phyloP scores from a whole-genome alignment of 2,329 filamentous ascomycete genomes.

The Diaporthe vaccinii region DNA sequence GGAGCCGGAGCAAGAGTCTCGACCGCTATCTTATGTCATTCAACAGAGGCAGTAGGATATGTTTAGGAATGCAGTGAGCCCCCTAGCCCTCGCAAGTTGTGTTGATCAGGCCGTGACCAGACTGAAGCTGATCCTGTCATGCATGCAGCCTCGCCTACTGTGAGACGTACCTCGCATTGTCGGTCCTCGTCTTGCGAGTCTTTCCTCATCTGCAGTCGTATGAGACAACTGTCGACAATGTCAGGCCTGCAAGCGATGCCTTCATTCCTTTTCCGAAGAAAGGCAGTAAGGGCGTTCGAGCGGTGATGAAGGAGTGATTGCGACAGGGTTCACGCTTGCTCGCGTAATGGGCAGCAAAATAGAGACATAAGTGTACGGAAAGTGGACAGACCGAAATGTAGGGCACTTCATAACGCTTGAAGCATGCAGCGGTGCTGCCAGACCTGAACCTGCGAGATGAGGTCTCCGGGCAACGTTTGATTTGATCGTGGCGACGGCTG shows the following conservation, averaged over 20 bases:
- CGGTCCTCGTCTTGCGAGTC: background rate
- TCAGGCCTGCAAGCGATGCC: conserved; percentile 37
- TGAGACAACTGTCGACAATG: conserved; percentile 23
- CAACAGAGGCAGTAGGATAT: conserved; percentile 44
- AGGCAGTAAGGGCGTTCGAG: conserved; percentile 30
- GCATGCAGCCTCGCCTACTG: conserved; percentile 25
- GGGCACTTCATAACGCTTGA: too few species aligned
- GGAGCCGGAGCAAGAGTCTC: background rate
- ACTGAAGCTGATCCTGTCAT: background rate
- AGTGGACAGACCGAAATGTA: too few species aligned
- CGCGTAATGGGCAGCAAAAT: too few species aligned
- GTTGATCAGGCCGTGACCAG: background rate
- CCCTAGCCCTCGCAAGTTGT: too few species aligned
- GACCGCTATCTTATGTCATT: background rate
- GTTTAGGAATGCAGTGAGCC: conserved; percentile 46
- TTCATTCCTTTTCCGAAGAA: conserved; percentile 43
- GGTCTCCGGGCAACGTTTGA: too few species aligned
- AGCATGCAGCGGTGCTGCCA: too few species aligned
- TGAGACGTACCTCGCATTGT: background rate
- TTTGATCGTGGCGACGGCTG: too few species aligned
- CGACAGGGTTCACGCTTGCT: background rate
- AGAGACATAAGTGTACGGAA: too few species aligned
- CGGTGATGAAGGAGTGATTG: background rate
- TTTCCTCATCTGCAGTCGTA: conserved; percentile 6
- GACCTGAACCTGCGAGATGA: too few species aligned